A percentile compares a stretch with the other conserved stretches of the same genome.
Conservation (phyloP, 2,329 filamentous ascomycete genomes). For the Colletotrichum limetticola region DNA sequence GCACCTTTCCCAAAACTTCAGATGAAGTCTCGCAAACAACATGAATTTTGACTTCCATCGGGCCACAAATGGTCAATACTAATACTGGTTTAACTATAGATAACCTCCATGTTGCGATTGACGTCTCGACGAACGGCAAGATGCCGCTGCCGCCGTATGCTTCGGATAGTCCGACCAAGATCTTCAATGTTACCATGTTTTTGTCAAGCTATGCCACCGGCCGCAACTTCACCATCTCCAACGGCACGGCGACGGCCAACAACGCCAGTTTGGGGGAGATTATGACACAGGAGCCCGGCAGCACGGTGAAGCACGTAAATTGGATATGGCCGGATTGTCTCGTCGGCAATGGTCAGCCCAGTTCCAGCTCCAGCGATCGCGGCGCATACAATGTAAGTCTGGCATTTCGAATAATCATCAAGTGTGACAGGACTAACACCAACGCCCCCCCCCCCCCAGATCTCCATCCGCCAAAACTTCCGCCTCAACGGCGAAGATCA, state of each 20-base stretch:
- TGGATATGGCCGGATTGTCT: constrained; percentile 79
- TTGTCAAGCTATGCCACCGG: constrained; percentile 71
- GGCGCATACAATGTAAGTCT: constrained; percentile 70
- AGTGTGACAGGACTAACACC: background rate
- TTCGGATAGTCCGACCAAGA: constrained; percentile 63
- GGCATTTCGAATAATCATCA: too few relatives aligned
- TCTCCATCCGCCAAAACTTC: constrained; percentile 78
- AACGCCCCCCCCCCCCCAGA: constrained; percentile 50
- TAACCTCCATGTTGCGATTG: constrained; percentile 71
- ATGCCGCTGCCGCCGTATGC: constrained; percentile 68
- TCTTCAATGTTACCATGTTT: constrained; percentile 75
- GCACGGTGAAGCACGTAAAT: constrained; percentile 79
- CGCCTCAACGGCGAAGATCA: constrained; percentile 70
- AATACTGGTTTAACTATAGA: constrained; percentile 46
- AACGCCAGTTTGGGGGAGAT: constrained; percentile 70
- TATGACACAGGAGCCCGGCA: constrained; percentile 70
- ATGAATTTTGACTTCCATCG: constrained; percentile 20
- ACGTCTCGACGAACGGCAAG: constrained; percentile 73
- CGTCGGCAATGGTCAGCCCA: constrained; percentile 66
- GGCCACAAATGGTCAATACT: background rate
- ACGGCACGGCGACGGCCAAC: constrained; percentile 64
- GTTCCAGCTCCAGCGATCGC: constrained; percentile 58
- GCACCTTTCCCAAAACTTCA: background rate
- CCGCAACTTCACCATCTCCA: constrained; percentile 76
- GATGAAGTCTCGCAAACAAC: background rate